A percentile compares a stretch with the other conserved stretches of the same genome.
These are phyloP conservation scores for Debaryomycetaceae sp. DNA, from an alignment of 1,139 yeast genomes.

Conservation along the genomic window DNA sequence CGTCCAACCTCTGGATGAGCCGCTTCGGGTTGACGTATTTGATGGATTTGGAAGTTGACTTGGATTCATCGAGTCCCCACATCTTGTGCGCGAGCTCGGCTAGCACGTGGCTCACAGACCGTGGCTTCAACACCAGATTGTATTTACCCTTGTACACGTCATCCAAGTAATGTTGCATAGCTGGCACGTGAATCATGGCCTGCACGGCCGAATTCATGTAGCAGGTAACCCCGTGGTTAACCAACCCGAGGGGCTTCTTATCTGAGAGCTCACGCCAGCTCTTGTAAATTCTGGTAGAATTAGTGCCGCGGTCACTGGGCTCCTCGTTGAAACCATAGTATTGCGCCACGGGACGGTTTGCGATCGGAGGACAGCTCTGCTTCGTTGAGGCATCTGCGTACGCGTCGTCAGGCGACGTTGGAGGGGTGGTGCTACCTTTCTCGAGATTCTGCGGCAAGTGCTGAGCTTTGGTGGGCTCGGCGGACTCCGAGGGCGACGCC, in stretches of 20 bases:
- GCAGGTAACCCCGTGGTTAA: conserved; percentile 94
- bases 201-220: conserved; percentile 95
- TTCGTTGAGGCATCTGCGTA: not conserved
- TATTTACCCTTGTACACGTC: conserved; percentile 57
- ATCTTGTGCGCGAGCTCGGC: conserved; percentile 69
- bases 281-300: conserved; percentile 52
- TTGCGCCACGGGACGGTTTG: conserved; percentile 16
- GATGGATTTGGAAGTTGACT: conserved; percentile 13
- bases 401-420: conserved; percentile 42
- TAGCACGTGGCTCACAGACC: conserved; percentile 65
- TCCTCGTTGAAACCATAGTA: conserved; percentile 52
- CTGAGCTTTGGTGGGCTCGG: conserved; percentile 12
- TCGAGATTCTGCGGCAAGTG: conserved; percentile 18
- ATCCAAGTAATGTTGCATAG: conserved; percentile 75
- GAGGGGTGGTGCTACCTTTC: conserved; percentile 34
- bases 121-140: conserved; percentile 39
- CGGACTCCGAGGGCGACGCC: conserved; percentile 2
- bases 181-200: conserved; percentile 84
- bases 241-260: conserved; percentile 64
- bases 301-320: conserved; percentile 55
- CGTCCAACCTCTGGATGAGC: conserved; percentile 68
- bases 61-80: conserved; percentile 47
- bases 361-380: not conserved
- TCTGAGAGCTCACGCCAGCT: conserved; percentile 53
- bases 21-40: conserved; percentile 68